Evolutionary conservation across 257 asterid species (phyloP), one percentile per base, ranked within the genome.

Genomic region (Ehretia macrophylla): DNA sequence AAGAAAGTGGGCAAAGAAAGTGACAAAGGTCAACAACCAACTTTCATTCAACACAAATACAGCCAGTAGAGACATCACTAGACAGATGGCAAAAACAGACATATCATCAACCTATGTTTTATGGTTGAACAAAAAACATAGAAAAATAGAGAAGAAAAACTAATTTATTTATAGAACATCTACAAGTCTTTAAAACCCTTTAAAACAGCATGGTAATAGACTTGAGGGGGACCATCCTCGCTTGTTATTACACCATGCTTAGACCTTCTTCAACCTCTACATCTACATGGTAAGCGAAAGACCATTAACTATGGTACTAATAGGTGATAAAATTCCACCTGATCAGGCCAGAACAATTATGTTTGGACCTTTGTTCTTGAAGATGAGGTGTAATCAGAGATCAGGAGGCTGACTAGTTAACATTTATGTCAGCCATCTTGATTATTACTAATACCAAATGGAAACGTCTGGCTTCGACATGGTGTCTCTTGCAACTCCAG

Each of bases 391-490:
- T n/a, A n/a, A n/a, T n/a, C n/a, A n/a, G n/a, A n/a, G n/a, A n/a
- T n/a, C n/a, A n/a, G n/a, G 32, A 21, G 50, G 50, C 60, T 38
- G 64, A 46, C 60, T 42, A 63, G 44, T 48, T 37, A 51, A n/a
- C 35, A 49, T 42, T 44, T 48, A 44, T 27, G 40, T 62, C 56
- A 35, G 39, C n/a, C 32, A 22, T 18, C 52, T 63, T 20, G 58
- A 59, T 58, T n/a, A n/a, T n/a, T 56, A 65, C 58, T 66, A 82
- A 75, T 64, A 88, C 96, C 96, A 88, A 20, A 76, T 64, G 0
- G 80, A 17, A 20, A 46, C 63, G 46, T 88, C 84, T 54, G 73
- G 86, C 68, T 79, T 85, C 16, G 74, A 55, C 56, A 64, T 8
- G 59, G 12, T 42, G 47, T 72, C 84, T 63, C 75, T 78, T 0